Conservation (phyloP, 139 green algal genomes). For the Chlamydomonas eustigma region DNA sequence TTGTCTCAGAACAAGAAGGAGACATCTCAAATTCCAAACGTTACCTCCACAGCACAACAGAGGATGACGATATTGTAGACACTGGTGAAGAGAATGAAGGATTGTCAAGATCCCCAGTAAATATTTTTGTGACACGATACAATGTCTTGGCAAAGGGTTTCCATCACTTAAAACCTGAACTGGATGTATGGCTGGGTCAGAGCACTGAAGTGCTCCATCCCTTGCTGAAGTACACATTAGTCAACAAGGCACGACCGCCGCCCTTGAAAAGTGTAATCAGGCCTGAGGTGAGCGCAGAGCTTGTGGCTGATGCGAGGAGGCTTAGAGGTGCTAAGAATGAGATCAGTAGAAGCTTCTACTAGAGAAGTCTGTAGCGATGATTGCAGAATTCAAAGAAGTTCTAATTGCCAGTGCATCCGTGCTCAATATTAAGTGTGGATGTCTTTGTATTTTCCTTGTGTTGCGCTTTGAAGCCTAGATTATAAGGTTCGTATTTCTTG, state of each 20-base stretch:
- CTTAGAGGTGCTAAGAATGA: background rate
- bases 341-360: background rate
- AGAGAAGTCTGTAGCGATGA: background rate
- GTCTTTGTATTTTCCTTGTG: background rate
- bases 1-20: too few relatives aligned
- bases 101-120: too few relatives aligned
- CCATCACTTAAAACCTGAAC: background rate
- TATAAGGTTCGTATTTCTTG: background rate
- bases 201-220: background rate
- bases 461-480: background rate
- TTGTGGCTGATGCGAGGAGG: background rate
- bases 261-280: background rate
- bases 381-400: too few relatives aligned
- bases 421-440: too few relatives aligned
- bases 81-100: too few relatives aligned
- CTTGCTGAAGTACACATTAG: background rate
- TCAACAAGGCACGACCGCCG: background rate
- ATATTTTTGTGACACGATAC: background rate
- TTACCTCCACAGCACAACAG: too few relatives aligned
- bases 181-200: background rate
- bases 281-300: slow-evolving; percentile 1
- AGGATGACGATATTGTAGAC: too few relatives aligned
- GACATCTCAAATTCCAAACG: too few relatives aligned
- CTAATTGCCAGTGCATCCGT: too few relatives aligned
- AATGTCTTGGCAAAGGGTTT: background rate